Percentiles rank a stretch among this genome's conserved stretches.
phyloP scores from a whole-genome alignment of 1,284 basidiomycete species.

The Cryptococcus maquisensis region DNA sequence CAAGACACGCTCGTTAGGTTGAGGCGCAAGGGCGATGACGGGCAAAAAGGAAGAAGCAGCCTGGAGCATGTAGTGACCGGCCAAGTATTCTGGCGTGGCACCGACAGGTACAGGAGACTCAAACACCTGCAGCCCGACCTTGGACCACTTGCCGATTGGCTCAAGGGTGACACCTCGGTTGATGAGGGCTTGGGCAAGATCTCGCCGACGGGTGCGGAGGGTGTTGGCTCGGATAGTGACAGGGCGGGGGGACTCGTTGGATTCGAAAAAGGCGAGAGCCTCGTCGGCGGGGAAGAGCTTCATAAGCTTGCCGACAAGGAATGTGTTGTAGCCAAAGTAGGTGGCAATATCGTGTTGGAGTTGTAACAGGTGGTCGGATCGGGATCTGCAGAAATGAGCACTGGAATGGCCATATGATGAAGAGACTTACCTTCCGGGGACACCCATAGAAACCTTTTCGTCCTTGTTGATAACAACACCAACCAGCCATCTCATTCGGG shows the following conservation, averaged over 20 bases:
- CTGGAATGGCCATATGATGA: constrained; percentile 2
- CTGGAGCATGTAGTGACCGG: constrained; percentile 99
- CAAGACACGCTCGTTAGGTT: constrained; percentile 88
- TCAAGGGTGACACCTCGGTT: constrained; percentile 96
- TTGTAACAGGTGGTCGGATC: constrained; percentile 87
- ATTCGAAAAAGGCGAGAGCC: constrained; percentile 98
- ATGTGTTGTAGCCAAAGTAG: constrained; percentile 98
- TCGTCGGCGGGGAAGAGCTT: constrained; percentile 89
- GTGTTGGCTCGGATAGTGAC: constrained; percentile 99
- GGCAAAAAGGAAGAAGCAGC: constrained; percentile 99
- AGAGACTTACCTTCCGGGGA: constrained; percentile 61
- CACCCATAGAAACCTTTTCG: constrained; percentile 55
- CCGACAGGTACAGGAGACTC: constrained; percentile 93
- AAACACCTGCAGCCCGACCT: constrained; percentile 96
- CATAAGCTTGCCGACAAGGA: constrained; percentile 90
- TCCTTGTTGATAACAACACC: constrained; percentile 71
- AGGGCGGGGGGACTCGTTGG: constrained; percentile 92
- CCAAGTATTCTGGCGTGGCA: constrained; percentile 97
- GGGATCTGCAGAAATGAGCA: constrained; percentile 54
- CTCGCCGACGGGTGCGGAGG: constrained; percentile 83
- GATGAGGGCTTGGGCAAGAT: constrained; percentile 89
- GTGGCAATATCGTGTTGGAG: constrained; percentile 80
- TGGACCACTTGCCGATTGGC: constrained; percentile 98
- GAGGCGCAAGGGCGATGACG: constrained; percentile 89
- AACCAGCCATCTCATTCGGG: constrained; percentile 82